A percentile compares a stretch with the other conserved stretches of the same genome.
Evolutionary conservation across 139 green algal species (phyloP).

Genomic region (Dunaliella primolecta): DNA sequence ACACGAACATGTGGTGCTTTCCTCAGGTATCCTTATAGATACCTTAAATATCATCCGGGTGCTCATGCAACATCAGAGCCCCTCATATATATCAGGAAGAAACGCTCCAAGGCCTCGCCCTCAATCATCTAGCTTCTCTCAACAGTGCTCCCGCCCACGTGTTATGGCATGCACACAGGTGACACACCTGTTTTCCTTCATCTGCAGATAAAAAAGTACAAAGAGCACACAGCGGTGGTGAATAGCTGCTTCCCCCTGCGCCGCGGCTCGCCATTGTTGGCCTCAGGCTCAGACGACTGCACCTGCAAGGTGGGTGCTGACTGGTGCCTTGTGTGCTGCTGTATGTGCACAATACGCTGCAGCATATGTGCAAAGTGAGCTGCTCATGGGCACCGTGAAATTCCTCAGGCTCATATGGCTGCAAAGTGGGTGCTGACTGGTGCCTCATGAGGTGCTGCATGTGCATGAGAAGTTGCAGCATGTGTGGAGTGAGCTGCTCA

Average conservation of each 20-base stretch:
- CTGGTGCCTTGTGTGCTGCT: neutral
- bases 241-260: slow-evolving; percentile 78
- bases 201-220: slow-evolving; percentile 71
- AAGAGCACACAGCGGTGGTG: slow-evolving; percentile 88
- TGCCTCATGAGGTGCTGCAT: neutral
- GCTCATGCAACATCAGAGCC: no score
- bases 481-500: neutral
- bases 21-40: no score
- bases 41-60: no score
- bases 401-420: neutral
- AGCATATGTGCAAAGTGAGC: slow-evolving; percentile 8
- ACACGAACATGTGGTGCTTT: no score
- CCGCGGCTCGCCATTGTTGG: slow-evolving; percentile 75
- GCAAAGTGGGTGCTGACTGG: no score
- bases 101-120: no score
- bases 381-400: neutral
- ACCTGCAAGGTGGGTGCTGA: slow-evolving; percentile 77
- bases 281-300: slow-evolving; percentile 85
- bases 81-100: no score
- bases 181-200: no score
- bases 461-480: neutral
- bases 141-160: no score
- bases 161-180: no score
- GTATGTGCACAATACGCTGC: neutral
- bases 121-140: no score